Evolutionary conservation across 148 eudicot genomes (phyloP), one percentile per base, ranked within the genome.

Genomic region (Rhododendron kiyosumense): DNA sequence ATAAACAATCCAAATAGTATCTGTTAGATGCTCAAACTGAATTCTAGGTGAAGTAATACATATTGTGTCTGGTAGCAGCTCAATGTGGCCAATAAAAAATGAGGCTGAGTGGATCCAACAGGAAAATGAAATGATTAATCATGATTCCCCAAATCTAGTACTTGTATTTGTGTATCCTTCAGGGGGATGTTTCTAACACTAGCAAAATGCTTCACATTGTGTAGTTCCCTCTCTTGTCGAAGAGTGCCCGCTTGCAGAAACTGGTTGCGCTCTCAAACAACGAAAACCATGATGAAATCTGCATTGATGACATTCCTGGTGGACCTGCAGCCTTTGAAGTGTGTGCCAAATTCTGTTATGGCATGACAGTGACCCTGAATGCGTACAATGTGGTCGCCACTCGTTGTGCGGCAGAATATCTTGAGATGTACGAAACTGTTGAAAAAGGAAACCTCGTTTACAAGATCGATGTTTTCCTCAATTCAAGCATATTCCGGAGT

Each of bases 401-500:
- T 48, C 93, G 98, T 1, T 96, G 99, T 90, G 99, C 99, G 6
- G 96, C 96, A 15, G 98, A 94, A 86, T 96, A 92, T 88, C 92
- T 96, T 45, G 98, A 94, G 86, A 96, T 96, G 99, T 88, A 91
- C 8, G 96, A 94, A 52, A 89, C 93, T 1, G 81, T 95, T 2
- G 99, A 96, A 41, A 94, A 94, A 83, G 98, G 98, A 61, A 96
- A 96, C 54, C 91, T 96, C 36, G 84, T 95, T 63, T 95, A 95
- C 94, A 96, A 95, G 88, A 89, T 95, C 28, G 98, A 96, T 1
- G 96, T 94, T 76, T 96, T 96, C 78, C 94, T 96, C 67, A 94
- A 87, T 85, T 92, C 99, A 12, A 96, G 98, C 89, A 91, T 96
- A 85, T 93, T 94, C 81, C 90, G 94, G 11, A 94, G 95, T 48